Evolutionary conservation across 345 rosid species (phyloP), one percentile per base, ranked within the genome.

Genomic region (Linum lewisii): DNA sequence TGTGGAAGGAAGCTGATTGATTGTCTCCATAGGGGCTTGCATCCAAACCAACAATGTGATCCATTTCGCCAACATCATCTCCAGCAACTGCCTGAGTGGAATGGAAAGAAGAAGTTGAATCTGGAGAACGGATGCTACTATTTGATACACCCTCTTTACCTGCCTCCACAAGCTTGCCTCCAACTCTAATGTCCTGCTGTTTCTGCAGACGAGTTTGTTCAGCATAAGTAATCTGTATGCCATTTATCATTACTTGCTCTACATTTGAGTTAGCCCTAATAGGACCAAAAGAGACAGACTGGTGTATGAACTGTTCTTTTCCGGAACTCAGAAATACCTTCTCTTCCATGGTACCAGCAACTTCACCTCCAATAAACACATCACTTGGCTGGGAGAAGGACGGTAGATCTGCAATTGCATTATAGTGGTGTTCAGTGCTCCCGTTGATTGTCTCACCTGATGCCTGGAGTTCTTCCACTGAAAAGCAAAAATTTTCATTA

Each of bases 381-480:
- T 67, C 67, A 54, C 57, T 70, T 63, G 73, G 68, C 60, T 68
- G 72, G 58, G 44, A 54, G 14, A 66, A 60, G 58, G 69, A 18
- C 62, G 52, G 51, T 4, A 68, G 47, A 79, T 75, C 89, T 70
- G 79, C 78, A 76, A 55, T 57, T 61, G 63, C 73, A 70, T 65
- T 72, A 62, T 58, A 73, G 61, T 63, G 58, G 64, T 56, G 69
- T 72, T 80, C 80, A 78, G 73, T 72, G 72, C 72, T 60, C 58
- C 55, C 73, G 45, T 64, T 73, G 1, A 58, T 71, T 55, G 47
- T 57, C 63, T 71, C 73, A 56, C 63, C 59, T 22, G 72, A 62
- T 51, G 50, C 75, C 69, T 67, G 71, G 60, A 54, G 64, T 66
- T 79, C 81, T 70, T 77, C 83, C 61, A 65, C 62, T 63, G 73